phyloP scores from a whole-genome alignment of 2,329 filamentous ascomycete species.

The Ceratocystiopsis brevicomis region DNA sequence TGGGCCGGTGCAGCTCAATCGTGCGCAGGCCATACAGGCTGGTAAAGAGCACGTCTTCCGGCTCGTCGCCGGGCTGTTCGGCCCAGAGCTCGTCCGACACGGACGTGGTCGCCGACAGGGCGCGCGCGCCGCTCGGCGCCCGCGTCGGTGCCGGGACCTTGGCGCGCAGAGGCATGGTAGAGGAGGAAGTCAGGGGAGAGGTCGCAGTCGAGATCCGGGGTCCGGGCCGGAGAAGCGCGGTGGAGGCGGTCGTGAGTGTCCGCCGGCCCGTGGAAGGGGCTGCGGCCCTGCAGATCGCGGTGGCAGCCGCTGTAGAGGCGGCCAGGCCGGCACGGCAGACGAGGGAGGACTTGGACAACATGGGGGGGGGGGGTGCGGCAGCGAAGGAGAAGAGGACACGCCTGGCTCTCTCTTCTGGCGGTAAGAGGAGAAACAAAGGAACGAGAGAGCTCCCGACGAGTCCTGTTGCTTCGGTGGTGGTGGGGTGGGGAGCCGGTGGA shows the following conservation, averaged over 20 bases:
- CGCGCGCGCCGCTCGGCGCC: conserved; percentile 25
- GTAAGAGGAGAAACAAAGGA: too few species aligned
- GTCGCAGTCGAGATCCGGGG: neutral
- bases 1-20: conserved; percentile 83
- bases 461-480: neutral
- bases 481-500: neutral
- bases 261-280: neutral
- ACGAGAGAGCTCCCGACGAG: too few species aligned
- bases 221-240: neutral
- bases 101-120: conserved; percentile 16
- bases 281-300: neutral
- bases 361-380: conserved; percentile 12
- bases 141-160: conserved; percentile 44
- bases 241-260: neutral
- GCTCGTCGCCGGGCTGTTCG: conserved; percentile 48
- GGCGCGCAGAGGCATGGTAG: conserved; percentile 62
- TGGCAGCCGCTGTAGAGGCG: conserved; percentile 21
- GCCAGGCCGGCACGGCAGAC: conserved; percentile 33
- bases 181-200: neutral
- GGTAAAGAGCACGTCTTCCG: conserved; percentile 84
- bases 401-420: too few species aligned
- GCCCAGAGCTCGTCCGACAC: conserved; percentile 19
- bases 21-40: conserved; percentile 76
- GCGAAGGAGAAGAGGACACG: neutral
- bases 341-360: conserved; percentile 36